Evolutionary conservation across 2,329 filamentous ascomycete species (phyloP).

Genomic region (Penicillium polonicum): DNA sequence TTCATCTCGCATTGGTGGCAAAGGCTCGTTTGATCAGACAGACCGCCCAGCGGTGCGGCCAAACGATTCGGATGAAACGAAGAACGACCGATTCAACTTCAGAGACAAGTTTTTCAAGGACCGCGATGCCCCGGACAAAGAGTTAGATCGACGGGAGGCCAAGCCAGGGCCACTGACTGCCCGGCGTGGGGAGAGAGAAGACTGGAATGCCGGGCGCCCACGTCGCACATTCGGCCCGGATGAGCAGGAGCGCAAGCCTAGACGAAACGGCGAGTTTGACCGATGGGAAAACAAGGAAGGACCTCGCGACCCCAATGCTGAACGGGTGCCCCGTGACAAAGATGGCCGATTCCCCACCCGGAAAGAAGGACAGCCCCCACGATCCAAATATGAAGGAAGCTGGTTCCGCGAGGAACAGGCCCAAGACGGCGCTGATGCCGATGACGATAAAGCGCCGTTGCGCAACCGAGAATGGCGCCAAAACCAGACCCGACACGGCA

Average conservation of each 20-base stretch:
- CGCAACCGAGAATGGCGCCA: slow-evolving; percentile 67
- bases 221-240: slow-evolving; percentile 44
- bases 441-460: slow-evolving; percentile 47
- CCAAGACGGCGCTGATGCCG: slow-evolving; percentile 38
- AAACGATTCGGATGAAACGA: slow-evolving; percentile 55
- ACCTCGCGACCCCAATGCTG: slow-evolving; percentile 52
- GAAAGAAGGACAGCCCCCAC: slow-evolving; percentile 60
- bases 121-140: slow-evolving; percentile 34
- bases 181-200: slow-evolving; percentile 43
- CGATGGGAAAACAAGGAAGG: slow-evolving; percentile 47
- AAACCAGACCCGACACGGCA: slow-evolving; percentile 44
- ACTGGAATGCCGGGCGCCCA: slow-evolving; percentile 42
- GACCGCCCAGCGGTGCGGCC: slow-evolving; percentile 47
- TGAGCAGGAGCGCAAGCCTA: slow-evolving; percentile 41
- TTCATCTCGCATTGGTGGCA: slow-evolving; percentile 61
- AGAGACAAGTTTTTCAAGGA: slow-evolving; percentile 50
- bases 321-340: slow-evolving; percentile 54
- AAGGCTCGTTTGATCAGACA: slow-evolving; percentile 46
- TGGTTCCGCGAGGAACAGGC: slow-evolving; percentile 66
- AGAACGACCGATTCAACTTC: slow-evolving; percentile 63
- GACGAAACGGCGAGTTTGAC: slow-evolving; percentile 46
- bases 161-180: slow-evolving; percentile 33
- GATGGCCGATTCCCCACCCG: slow-evolving; percentile 54
- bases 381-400: slow-evolving; percentile 67
- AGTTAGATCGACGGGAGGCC: slow-evolving; percentile 41